phyloP scores from a whole-genome alignment of 2,329 filamentous ascomycete genomes.

The Fusarium sp. region DNA sequence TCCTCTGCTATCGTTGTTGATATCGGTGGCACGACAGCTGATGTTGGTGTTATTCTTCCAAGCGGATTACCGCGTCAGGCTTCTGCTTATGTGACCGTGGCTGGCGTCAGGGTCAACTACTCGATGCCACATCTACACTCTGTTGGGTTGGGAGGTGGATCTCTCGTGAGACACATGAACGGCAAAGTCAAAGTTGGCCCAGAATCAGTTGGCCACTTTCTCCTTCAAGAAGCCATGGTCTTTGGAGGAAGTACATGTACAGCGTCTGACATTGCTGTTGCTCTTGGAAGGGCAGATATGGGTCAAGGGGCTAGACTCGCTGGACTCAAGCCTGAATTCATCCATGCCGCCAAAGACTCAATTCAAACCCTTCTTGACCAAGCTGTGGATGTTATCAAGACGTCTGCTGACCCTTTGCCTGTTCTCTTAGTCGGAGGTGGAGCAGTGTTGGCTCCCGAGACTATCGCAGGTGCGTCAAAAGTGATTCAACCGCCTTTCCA shows the following conservation, averaged over 20 bases:
- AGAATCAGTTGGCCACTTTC: neutral
- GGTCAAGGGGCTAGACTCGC: neutral
- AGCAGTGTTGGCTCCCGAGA: slow-evolving; percentile 54
- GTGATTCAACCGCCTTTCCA: slow-evolving; percentile 46
- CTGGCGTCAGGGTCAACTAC: slow-evolving; percentile 22
- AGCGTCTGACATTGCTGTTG: slow-evolving; percentile 8
- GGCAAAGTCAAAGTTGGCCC: slow-evolving; percentile 34
- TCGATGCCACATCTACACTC: slow-evolving; percentile 20
- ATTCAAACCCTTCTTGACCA: neutral
- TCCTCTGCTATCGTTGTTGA: slow-evolving; percentile 56
- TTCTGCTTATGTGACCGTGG: slow-evolving; percentile 9
- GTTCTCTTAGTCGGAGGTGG: slow-evolving; percentile 55
- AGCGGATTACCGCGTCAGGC: slow-evolving; percentile 18
- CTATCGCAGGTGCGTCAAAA: slow-evolving; percentile 50
- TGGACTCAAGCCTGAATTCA: neutral
- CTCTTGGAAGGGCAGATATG: slow-evolving; percentile 2
- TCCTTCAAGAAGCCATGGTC: neutral
- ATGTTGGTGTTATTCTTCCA: slow-evolving; percentile 59
- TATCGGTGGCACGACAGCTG: slow-evolving; percentile 65
- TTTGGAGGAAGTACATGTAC: slow-evolving; percentile 12
- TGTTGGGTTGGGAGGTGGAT: slow-evolving; percentile 47
- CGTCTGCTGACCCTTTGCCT: neutral
- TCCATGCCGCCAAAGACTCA: neutral
- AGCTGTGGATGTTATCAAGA: slow-evolving; percentile 17
- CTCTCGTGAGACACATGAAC: slow-evolving; percentile 37